Base-by-base conservation (phyloP, 2,329 filamentous ascomycete genomes). In the Cladosporium sp. region DNA sequence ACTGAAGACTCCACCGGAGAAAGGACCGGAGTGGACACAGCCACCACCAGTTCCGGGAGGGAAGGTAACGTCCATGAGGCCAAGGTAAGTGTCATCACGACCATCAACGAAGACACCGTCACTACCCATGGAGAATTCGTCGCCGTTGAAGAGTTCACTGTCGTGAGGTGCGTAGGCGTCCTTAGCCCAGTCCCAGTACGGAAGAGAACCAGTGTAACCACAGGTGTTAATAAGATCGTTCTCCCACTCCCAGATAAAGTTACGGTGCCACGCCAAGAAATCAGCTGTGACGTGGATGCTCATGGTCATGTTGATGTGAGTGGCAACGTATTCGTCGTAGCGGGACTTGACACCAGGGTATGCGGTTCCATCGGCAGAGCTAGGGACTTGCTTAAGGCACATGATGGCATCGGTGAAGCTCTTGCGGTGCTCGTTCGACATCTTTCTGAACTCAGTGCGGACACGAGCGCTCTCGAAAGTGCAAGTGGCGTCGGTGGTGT, bases 111-210 rank as follows among this genome's bases (percentile, higher is more conserved):
- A 61, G 15, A 37, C 51, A 25, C 65, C 65, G 28, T 67, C 65
- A 11, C 64, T 63, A 22, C 64, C 63, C 15, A 67, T 57, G 12
- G 75, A 72, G 17, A 75, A 78, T 17, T 75, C 75, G 55, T 75
- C 78, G 40, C 81, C 81, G 63, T 85, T 81, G 55, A 85, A 83
- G 52, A 83, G 65, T 3, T 80, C 78, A 0, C 80, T 82, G 42
- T 75, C 74, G 40, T 61, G 49, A 12, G 56, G 59, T 28, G 82
- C 75, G 4, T 59, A 52, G 7, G 75, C 70, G 70, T 76, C 78
- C 57, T 73, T 72, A 1, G 75, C 74, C 78, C 81, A 84, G 68
- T 83, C 78, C 75, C 78, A 80, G 72, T 83, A 83, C 69, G 64
- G 63, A 28, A 73, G 71, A 30, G 64, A 67, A 42, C 73, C 73